Evolutionary conservation across 2,329 filamentous ascomycete genomes (phyloP).

Genomic region (Corniculantispora saksenae): DNA sequence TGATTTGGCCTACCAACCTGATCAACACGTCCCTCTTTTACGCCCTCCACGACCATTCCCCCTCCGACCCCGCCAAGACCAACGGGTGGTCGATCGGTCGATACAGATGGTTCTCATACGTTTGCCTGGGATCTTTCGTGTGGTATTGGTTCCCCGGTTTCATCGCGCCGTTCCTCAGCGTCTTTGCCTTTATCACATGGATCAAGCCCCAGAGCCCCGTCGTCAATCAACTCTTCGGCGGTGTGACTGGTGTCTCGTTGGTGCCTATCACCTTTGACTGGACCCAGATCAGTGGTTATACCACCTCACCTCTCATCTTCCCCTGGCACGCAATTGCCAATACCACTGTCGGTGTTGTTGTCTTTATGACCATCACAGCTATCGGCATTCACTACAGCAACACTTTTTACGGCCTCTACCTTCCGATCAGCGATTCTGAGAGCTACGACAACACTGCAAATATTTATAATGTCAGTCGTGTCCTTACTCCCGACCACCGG

Average conservation of each 20-base stretch:
- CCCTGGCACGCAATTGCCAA: conserved; percentile 48
- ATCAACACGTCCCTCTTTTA: conserved; percentile 49
- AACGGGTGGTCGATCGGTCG: conserved; percentile 48
- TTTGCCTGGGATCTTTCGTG: conserved; percentile 44
- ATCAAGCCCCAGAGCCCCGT: conserved; percentile 55
- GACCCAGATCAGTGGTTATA: conserved; percentile 42
- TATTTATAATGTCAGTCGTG: conserved; percentile 51
- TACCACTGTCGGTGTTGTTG: conserved; percentile 45
- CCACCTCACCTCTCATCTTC: conserved; percentile 42
- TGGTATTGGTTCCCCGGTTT: conserved; percentile 58
- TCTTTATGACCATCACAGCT: conserved; percentile 45
- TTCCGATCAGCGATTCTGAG: conserved; percentile 55
- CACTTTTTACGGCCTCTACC: conserved; percentile 50
- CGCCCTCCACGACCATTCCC: conserved; percentile 43
- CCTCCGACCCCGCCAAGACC: conserved; percentile 41
- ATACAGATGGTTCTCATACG: conserved; percentile 48
- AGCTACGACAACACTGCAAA: conserved; percentile 58
- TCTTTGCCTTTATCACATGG: conserved; percentile 58
- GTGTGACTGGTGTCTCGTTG: conserved; percentile 53
- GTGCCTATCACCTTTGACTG: conserved; percentile 56
- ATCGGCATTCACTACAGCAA: conserved; percentile 50
- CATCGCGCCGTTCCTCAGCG: conserved; percentile 50
- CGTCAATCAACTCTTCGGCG: conserved; percentile 58
- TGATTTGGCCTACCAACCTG: conserved; percentile 61
- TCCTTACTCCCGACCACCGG: conserved; percentile 49